phyloP scores from a whole-genome alignment of 2,329 filamentous ascomycete species.

The Calonectria pteridis region DNA sequence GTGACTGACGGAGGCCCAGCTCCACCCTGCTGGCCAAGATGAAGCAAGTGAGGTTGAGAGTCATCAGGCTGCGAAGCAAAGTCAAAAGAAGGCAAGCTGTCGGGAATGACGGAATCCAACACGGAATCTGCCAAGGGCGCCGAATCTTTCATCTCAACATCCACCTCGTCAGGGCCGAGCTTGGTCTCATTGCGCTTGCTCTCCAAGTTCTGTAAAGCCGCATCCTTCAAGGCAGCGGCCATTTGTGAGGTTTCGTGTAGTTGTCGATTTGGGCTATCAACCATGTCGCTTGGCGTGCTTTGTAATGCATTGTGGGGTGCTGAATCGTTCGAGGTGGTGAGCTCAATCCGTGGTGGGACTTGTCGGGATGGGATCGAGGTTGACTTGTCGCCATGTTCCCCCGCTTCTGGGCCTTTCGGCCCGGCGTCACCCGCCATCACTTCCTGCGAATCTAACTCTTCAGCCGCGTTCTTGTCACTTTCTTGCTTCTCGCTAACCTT shows the following conservation, averaged over 20 bases:
- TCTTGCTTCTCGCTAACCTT: conserved; percentile 44
- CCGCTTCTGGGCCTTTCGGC: conserved; percentile 32
- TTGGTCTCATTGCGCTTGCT: conserved; percentile 2
- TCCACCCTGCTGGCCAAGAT: conserved; percentile 23
- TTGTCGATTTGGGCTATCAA: conserved; percentile 37
- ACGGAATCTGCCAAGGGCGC: conserved; percentile 14
- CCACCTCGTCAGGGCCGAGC: conserved; percentile 10
- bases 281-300: conserved; percentile 32
- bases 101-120: conserved; percentile 38
- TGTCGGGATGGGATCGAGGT: conserved; percentile 48
- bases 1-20: conserved; percentile 44
- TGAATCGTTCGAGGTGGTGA: conserved; percentile 32
- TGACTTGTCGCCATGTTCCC: conserved; percentile 38
- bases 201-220: background rate
- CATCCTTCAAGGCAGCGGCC: conserved; percentile 11
- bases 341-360: conserved; percentile 36
- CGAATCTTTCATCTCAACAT: conserved; percentile 23
- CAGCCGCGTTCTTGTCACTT: conserved; percentile 39
- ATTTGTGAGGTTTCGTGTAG: conserved; percentile 32
- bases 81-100: conserved; percentile 36
- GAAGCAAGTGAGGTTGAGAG: background rate
- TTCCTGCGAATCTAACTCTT: conserved; percentile 46
- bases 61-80: conserved; percentile 24
- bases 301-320: conserved; percentile 40
- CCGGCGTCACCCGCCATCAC: conserved; percentile 45